A percentile compares a stretch with the other conserved stretches of the same genome.
These are phyloP conservation scores for Ustilago bromivora DNA, from an alignment of 1,284 basidiomycete genomes.

Conservation along the genomic window DNA sequence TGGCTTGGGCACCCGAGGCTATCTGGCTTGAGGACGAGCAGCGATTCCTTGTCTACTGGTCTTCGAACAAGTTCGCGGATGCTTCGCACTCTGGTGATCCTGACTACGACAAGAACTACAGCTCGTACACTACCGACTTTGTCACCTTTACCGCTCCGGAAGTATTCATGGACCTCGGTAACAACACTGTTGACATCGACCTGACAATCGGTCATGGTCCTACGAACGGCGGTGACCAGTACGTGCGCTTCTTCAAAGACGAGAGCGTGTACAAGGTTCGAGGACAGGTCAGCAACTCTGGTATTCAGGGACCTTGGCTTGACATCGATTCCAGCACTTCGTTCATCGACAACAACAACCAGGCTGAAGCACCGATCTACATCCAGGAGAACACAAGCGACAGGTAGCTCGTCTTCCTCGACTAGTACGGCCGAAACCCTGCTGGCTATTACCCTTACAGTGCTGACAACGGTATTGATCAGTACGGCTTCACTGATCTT, in stretches of 20 bases:
- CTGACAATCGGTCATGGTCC: conserved; percentile 23
- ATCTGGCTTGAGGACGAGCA: conserved; percentile 26
- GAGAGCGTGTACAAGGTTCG: conserved; percentile 27
- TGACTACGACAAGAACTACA: conserved; percentile 37
- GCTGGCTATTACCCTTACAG: conserved; percentile 31
- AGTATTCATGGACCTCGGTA: conserved; percentile 29
- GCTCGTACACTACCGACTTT: conserved; percentile 34
- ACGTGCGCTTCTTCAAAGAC: conserved; percentile 41
- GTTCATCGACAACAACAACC: conserved; percentile 33
- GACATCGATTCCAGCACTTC: conserved; percentile 19
- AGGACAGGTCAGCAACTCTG: conserved; percentile 30
- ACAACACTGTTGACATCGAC: conserved; percentile 25
- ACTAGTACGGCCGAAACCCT: conserved; percentile 35
- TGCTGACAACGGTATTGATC: conserved; percentile 26
- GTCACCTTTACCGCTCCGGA: conserved; percentile 23
- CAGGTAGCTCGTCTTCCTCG: conserved; percentile 30
- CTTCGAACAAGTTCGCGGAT: conserved; percentile 34
- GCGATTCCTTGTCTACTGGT: conserved; percentile 36
- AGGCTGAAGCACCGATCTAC: conserved; percentile 30
- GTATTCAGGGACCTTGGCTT: conserved; percentile 23
- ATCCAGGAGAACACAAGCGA: conserved; percentile 22
- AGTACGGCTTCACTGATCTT: conserved; percentile 32
- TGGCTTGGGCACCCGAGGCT: conserved; percentile 34
- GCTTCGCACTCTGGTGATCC: conserved; percentile 28
- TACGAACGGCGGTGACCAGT: conserved; percentile 16